Evolutionary conservation across 164 flowering plant genomes (phyloP), one percentile per base, ranked within the genome.

Genomic region (Magnolia kwangsiensis): DNA sequence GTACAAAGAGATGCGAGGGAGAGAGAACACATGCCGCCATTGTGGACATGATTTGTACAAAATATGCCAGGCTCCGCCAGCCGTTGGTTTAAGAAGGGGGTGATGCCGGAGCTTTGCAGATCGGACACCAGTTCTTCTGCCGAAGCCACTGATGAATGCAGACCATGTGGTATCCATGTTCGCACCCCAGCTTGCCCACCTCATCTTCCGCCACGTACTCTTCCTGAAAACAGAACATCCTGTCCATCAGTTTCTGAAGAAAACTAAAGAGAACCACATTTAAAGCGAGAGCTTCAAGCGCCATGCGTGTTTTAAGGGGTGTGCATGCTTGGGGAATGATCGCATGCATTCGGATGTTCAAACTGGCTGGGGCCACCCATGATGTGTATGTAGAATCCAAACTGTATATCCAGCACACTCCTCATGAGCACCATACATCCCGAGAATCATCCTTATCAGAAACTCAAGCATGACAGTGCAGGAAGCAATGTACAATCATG

Each of bases 121-220:
- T 86, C 0, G 99, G 98, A 81, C 99, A 94, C 99, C 99, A 96
- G 64, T 92, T 96, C 88, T 94, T 96, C 78, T 86, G 81, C 78
- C 82, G 85, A 76, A 96, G 83, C 99, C 99, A 96, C 73, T 91
- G 90, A 9, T 88, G 82, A 78, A 93, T 77, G 75, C 99, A 96
- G n/a, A 7, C 79, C 18, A 73, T 71, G 78, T 96, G 99, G 77
- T 84, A 96, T n/a, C 82, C 68, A 78, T 96, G 99, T 63, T 89
- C 88, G 63, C 99, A 96, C 11, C 72, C 80, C 81, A 96, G 73
- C 74, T 79, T 87, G 23, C 96, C 99, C 16, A 92, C 78, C 77
- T 92, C 95, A 29, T 94, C 97, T 71, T 96, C 97, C 31, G 11
- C 78, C 23, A 64, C 80, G 79, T 90, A 96, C 71, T 94, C 98